Conservation (phyloP, 345 rosid species). For the Pistacia integerrima region DNA sequence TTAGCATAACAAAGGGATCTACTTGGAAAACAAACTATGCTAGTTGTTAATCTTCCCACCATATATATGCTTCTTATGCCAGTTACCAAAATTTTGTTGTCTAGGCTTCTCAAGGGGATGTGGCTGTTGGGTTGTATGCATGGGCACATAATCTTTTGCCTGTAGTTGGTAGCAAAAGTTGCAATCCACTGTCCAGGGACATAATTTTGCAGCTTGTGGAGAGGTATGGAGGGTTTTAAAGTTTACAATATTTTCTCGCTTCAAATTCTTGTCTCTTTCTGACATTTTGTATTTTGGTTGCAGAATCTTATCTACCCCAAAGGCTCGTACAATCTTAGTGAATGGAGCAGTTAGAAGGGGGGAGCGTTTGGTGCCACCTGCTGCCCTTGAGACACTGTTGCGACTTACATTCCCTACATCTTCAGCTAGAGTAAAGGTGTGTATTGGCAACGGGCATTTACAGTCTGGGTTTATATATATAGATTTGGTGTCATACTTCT, state of each 20-base stretch:
- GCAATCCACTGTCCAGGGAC: conserved; percentile 80
- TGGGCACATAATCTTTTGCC: conserved; percentile 74
- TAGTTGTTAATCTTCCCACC: background rate
- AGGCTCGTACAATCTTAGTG: conserved; percentile 64
- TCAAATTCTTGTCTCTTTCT: background rate
- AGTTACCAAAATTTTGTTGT: conserved; percentile 17
- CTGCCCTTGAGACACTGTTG: conserved; percentile 59
- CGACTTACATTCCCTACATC: conserved; percentile 67
- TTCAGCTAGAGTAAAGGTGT: conserved; percentile 66
- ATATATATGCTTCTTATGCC: conserved; percentile 14
- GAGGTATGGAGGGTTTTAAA: conserved; percentile 29
- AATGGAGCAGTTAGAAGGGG: conserved; percentile 75
- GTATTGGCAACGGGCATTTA: conserved; percentile 17
- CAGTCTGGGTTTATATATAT: background rate
- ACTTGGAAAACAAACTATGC: conserved; percentile 7
- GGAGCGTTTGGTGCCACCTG: conserved; percentile 68
- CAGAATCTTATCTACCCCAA: conserved; percentile 65
- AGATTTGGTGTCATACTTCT: conserved; percentile 11
- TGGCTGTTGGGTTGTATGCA: conserved; percentile 61
- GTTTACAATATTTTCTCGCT: conserved; percentile 5
- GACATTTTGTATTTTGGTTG: background rate
- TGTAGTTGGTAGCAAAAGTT: conserved; percentile 40
- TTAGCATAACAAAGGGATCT: background rate
- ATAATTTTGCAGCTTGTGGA: conserved; percentile 61
- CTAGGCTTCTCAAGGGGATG: conserved; percentile 67